Evolutionary conservation across 2,329 filamentous ascomycete species (phyloP), one percentile per base, ranked within the genome.

Genomic region (Penicillium crustosum): DNA sequence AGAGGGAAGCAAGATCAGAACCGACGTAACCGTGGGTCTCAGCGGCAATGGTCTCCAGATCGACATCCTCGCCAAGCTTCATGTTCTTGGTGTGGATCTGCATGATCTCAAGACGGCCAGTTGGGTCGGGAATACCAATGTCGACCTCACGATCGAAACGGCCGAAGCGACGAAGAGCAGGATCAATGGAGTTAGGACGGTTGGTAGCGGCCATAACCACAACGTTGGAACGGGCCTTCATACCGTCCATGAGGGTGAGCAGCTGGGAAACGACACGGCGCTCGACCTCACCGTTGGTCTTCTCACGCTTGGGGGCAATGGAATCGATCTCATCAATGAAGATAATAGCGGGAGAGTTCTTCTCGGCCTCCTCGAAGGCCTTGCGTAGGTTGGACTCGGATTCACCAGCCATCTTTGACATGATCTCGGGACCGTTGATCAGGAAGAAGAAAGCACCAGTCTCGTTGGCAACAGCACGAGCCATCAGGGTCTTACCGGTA

Each of bases 21-120:
- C 94, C 94, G 66, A 99, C 94, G 71, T 97, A 99, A 81, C 94
- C 94, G 82, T 99, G 94, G 47, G 94, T 99, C 83, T 99, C 94
- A 31, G 94, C 87, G 54, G 94, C 94, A 72, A 99, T 97, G 72
- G 92, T 89, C 82, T 97, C 93, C 44, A 99, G 86, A 72, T 99
- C 94, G 61, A 99, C 94, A 69, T 97, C 94, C 58, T 97, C 94
- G 59, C 80, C 92, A 61, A 99, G 86, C 84, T 99, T 99, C 94
- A 99, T 99, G 86, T 99, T 99, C 89, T 99, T 99, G 78, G 94
- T 99, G 85, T 99, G 94, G 68, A 99, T 99, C 79, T 96, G 91
- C 61, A 99, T 88, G 73, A 99, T 97, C 84, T 99, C 94, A 38
- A 99, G 89, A 85, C 94, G 94, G 64, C 94, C 94, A 70, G 93